phyloP scores from a whole-genome alignment of 2,329 filamentous ascomycete genomes.

The Exophiala viscosa region DNA sequence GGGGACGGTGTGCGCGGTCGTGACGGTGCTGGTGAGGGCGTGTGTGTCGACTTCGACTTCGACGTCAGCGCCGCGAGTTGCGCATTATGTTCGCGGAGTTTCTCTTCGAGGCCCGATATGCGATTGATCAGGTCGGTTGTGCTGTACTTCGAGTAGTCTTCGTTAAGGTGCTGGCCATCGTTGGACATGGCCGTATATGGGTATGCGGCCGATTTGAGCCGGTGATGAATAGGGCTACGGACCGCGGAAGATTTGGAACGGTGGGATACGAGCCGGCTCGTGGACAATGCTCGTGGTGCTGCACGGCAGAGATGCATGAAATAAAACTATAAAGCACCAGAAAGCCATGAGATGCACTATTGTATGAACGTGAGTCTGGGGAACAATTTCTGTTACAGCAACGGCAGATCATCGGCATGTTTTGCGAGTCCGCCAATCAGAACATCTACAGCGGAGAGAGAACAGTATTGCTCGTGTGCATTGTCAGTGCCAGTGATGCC shows the following conservation, averaged over 20 bases:
- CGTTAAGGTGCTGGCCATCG: background rate
- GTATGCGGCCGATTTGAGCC: background rate
- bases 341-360: no score
- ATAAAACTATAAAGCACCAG: background rate
- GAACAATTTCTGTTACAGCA: no score
- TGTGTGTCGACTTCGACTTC: background rate
- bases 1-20: background rate
- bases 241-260: background rate
- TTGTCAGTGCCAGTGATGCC: no score
- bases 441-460: no score
- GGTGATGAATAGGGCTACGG: background rate
- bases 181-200: background rate
- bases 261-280: slow-evolving; percentile 16
- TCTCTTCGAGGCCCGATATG: slow-evolving; percentile 63
- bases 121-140: slow-evolving; percentile 65
- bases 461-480: no score
- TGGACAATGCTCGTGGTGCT: background rate
- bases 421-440: no score
- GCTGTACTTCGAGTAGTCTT: slow-evolving; percentile 64
- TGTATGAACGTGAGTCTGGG: no score
- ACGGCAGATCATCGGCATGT: no score
- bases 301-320: slow-evolving; percentile 12
- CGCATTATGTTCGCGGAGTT: slow-evolving; percentile 54
- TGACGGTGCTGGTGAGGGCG: slow-evolving; percentile 32
- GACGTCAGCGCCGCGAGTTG: slow-evolving; percentile 28